These are phyloP conservation scores for Annulohypoxylon maeteangense DNA, from an alignment of 495 filamentous ascomycete genomes.

Conservation along the genomic window DNA sequence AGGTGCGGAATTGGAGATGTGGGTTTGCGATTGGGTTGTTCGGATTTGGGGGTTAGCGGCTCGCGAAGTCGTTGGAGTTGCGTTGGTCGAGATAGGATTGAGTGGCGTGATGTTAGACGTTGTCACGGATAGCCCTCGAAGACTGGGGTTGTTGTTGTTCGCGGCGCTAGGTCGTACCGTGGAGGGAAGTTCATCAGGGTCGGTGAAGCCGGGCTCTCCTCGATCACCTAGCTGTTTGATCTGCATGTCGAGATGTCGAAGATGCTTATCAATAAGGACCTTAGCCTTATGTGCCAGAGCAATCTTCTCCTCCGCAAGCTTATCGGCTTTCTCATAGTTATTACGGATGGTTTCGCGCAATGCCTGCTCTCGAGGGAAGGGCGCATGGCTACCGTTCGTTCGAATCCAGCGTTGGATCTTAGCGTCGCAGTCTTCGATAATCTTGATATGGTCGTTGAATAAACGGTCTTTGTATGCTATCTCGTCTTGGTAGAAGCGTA, in stretches of 20 bases:
- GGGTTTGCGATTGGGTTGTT: conserved; percentile 54
- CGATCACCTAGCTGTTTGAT: conserved; percentile 85
- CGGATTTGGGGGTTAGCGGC: conserved; percentile 55
- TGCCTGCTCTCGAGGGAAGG: conserved; percentile 87
- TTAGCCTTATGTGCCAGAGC: conserved; percentile 80
- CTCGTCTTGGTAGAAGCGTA: conserved; percentile 93
- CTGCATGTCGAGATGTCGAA: conserved; percentile 85
- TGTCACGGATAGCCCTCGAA: conserved; percentile 39
- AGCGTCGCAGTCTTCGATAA: conserved; percentile 79
- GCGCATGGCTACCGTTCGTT: conserved; percentile 77
- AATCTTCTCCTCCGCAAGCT: conserved; percentile 89
- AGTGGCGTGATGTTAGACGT: conserved; percentile 58
- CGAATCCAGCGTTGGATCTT: conserved; percentile 93
- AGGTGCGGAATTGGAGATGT: conserved; percentile 67
- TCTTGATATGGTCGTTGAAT: conserved; percentile 76
- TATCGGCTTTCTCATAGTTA: conserved; percentile 74
- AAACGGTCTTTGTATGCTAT: conserved; percentile 88
- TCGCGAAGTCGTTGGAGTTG: conserved; percentile 49
- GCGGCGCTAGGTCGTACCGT: conserved; percentile 71
- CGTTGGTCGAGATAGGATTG: conserved; percentile 61
- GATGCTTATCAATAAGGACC: conserved; percentile 84
- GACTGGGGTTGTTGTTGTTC: conserved; percentile 51
- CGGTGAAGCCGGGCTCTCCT: conserved; percentile 74
- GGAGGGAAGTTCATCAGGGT: conserved; percentile 80
- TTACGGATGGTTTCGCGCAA: conserved; percentile 76